phyloP scores from a whole-genome alignment of 306 rosid genomes.

The Morella rubra region DNA sequence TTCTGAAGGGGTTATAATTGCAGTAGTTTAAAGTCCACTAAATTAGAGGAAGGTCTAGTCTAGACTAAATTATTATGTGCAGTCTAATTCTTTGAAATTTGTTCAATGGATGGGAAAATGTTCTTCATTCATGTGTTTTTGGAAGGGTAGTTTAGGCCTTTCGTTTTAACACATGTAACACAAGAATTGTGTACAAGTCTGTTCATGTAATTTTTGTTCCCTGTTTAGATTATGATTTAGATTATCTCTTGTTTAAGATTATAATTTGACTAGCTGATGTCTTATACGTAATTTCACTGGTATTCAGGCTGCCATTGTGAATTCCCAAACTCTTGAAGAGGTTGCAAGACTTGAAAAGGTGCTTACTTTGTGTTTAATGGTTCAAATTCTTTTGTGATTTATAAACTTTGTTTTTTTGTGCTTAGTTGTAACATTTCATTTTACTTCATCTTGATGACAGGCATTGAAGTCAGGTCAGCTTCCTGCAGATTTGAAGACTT shows the following conservation, averaged over 20 bases:
- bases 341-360: constrained; percentile 99
- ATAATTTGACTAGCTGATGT: not conserved
- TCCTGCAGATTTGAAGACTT: constrained; percentile 63
- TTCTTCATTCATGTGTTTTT: not conserved
- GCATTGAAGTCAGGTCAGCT: constrained; percentile 89
- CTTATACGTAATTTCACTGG: constrained; percentile 19
- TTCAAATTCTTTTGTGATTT: constrained; percentile 1
- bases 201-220: not conserved
- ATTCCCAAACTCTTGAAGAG: constrained; percentile 96
- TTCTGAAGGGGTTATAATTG: not conserved
- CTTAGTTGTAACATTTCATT: constrained; percentile 2
- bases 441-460: constrained; percentile 44
- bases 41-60: not conserved
- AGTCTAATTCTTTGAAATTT: not conserved
- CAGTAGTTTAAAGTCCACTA: not conserved
- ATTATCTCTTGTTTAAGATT: not conserved
- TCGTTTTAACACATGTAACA: not conserved
- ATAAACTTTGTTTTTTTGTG: constrained; percentile 5
- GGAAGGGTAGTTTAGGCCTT: not conserved
- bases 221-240: not conserved
- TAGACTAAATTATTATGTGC: not conserved
- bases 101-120: not conserved
- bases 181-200: not conserved
- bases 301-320: constrained; percentile 96
- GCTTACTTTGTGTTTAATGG: constrained; percentile 24